Conservation (phyloP, 2,329 filamentous ascomycete species). For the Lachnellula subtilissima region DNA sequence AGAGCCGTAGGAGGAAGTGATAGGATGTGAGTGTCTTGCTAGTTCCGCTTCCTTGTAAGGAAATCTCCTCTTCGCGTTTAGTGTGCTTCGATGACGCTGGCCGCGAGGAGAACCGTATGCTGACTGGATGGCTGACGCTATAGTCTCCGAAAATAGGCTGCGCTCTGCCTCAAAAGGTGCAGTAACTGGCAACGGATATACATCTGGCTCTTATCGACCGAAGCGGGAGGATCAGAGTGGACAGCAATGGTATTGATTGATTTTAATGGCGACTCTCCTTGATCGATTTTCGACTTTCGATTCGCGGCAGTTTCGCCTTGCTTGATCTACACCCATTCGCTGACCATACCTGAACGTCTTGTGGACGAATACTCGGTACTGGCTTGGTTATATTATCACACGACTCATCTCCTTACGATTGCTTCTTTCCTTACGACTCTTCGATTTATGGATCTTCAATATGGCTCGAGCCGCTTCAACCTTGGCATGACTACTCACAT, state of each 20-base stretch:
- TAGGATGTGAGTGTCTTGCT: slow-evolving; percentile 85
- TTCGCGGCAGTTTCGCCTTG: slow-evolving; percentile 26
- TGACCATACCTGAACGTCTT: slow-evolving; percentile 24
- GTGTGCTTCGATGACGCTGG: slow-evolving; percentile 71
- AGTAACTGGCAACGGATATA: slow-evolving; percentile 42
- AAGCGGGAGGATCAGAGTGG: slow-evolving; percentile 45
- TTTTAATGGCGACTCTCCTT: slow-evolving; percentile 25
- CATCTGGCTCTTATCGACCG: slow-evolving; percentile 44
- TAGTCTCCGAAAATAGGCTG: slow-evolving; percentile 82
- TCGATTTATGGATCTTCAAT: slow-evolving; percentile 28
- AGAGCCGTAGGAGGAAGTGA: slow-evolving; percentile 75
- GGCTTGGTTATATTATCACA: slow-evolving; percentile 21
- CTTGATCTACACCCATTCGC: slow-evolving; percentile 24
- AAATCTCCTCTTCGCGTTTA: slow-evolving; percentile 78
- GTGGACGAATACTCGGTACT: slow-evolving; percentile 21
- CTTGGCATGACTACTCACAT: slow-evolving; percentile 27
- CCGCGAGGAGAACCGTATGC: slow-evolving; percentile 65
- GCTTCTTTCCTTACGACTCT: slow-evolving; percentile 29
- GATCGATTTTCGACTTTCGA: slow-evolving; percentile 25
- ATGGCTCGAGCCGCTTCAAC: slow-evolving; percentile 32
- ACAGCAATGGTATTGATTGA: slow-evolving; percentile 32
- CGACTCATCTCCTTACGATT: slow-evolving; percentile 30
- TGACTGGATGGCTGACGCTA: slow-evolving; percentile 75
- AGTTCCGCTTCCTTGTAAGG: slow-evolving; percentile 69
- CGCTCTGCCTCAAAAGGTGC: slow-evolving; percentile 74